Percentiles rank a stretch among this genome's conserved stretches.
These are phyloP conservation scores for Aspergillus japonicus DNA, from an alignment of 2,329 filamentous ascomycete species.

Conservation along the genomic window DNA sequence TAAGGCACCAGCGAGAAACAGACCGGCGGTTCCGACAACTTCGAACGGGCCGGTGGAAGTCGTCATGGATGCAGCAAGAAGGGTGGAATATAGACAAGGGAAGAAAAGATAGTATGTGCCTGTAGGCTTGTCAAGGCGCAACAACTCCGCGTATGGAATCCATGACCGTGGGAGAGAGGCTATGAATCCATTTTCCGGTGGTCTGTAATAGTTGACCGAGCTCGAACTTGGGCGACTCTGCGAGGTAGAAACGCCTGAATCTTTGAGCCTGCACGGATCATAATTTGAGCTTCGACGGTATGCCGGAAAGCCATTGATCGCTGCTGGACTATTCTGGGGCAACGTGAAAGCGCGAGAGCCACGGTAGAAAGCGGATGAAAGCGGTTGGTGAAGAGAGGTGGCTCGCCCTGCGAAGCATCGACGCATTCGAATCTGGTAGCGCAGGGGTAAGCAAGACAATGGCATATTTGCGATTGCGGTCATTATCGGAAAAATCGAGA, in stretches of 20 bases:
- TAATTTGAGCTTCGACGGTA: background rate
- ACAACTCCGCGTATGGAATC: slow-evolving; percentile 56
- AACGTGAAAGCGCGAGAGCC: background rate
- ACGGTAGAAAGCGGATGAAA: background rate
- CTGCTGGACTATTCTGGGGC: background rate
- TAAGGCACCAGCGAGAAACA: slow-evolving; percentile 46
- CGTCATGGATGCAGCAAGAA: slow-evolving; percentile 43
- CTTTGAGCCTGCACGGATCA: background rate
- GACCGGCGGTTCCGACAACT: slow-evolving; percentile 38
- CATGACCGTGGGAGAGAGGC: slow-evolving; percentile 49
- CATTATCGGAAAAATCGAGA: too few relatives aligned
- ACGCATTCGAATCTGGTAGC: background rate
- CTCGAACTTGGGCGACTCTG: slow-evolving; percentile 2
- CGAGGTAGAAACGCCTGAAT: background rate
- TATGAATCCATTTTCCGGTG: slow-evolving; percentile 47
- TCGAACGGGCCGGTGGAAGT: slow-evolving; percentile 32
- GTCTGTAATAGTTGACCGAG: slow-evolving; percentile 39
- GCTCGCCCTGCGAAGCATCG: background rate
- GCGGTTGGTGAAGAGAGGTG: background rate
- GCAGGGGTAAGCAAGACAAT: background rate
- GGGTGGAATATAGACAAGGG: slow-evolving; percentile 51
- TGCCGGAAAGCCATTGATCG: background rate
- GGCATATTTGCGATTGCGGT: background rate
- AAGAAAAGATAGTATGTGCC: slow-evolving; percentile 56
- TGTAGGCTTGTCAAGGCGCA: slow-evolving; percentile 53